Percentiles rank a stretch among this genome's conserved stretches.
phyloP scores from a whole-genome alignment of 2,329 filamentous ascomycete genomes.

The Aureobasidium sp. region DNA sequence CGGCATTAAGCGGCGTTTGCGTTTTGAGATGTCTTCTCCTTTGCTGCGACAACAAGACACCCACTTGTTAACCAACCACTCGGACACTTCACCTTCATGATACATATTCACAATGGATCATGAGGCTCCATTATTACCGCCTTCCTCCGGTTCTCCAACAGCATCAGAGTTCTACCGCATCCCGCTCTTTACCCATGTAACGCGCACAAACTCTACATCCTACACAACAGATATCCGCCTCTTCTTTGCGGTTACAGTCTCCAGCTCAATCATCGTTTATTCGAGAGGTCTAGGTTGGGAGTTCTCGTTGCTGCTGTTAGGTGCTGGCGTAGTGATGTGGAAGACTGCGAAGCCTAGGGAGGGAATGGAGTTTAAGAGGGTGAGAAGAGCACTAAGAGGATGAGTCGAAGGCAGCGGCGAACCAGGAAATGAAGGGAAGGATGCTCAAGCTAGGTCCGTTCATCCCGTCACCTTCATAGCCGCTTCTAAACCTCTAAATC shows the following conservation, averaged over 20 bases:
- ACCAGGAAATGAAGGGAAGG: too few relatives aligned
- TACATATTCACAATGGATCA: neutral
- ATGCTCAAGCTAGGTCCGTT: neutral
- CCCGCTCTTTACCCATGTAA: constrained; percentile 7
- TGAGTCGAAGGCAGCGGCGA: too few relatives aligned
- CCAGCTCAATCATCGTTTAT: neutral
- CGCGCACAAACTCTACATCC: neutral
- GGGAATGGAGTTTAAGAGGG: constrained; percentile 6
- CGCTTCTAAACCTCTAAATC: neutral
- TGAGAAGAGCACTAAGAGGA: neutral
- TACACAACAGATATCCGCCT: constrained; percentile 12
- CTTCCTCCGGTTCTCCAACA: neutral
- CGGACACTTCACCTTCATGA: too few relatives aligned
- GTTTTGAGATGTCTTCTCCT: neutral
- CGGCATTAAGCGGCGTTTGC: neutral
- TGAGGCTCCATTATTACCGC: neutral
- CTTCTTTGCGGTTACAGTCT: neutral
- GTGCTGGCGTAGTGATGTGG: neutral
- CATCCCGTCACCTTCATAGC: neutral
- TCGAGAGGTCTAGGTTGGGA: neutral
- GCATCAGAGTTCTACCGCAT: neutral
- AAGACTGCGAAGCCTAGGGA: neutral
- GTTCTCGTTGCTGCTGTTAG: neutral
- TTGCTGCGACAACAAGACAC: neutral
- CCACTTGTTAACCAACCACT: neutral